These are phyloP conservation scores for Wickerhamomyces chambardii DNA, from an alignment of 805 yeast genomes.

Conservation along the genomic window DNA sequence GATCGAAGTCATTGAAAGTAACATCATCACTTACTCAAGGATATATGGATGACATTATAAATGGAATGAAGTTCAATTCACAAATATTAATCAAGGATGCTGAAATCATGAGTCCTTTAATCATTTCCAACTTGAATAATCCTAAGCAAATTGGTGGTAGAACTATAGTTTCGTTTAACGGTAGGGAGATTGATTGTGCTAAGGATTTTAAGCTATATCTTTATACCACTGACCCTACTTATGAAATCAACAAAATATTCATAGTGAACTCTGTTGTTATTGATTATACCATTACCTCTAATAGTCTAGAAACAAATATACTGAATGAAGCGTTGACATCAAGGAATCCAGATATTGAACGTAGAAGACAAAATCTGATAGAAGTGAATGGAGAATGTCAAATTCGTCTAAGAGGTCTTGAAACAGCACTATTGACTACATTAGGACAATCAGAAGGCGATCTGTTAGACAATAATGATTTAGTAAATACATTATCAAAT, in stretches of 20 bases:
- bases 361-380: constrained; percentile 42
- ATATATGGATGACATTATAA: too few species aligned
- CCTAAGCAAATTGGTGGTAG: constrained; percentile 72
- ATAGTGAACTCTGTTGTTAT: constrained; percentile 51
- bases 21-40: too few species aligned
- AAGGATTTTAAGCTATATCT: constrained; percentile 52
- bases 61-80: too few species aligned
- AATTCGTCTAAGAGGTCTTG: constrained; percentile 43
- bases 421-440: constrained; percentile 45
- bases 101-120: constrained; percentile 69
- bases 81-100: constrained; percentile 74
- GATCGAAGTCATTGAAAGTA: too few species aligned
- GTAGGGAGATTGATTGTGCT: constrained; percentile 57
- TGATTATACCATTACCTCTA: constrained; percentile 66
- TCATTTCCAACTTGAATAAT: constrained; percentile 50
- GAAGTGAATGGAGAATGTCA: constrained; percentile 52
- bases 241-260: constrained; percentile 42
- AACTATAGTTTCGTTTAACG: constrained; percentile 48
- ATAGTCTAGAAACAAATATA: constrained; percentile 55
- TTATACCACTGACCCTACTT: constrained; percentile 48
- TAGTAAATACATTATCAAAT: constrained; percentile 51
- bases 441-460: constrained; percentile 50
- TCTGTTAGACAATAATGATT: constrained; percentile 57
- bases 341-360: constrained; percentile 61
- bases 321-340: constrained; percentile 44